Evolutionary conservation across 176 grass and related monocot species (phyloP), one percentile per base, ranked within the genome.

Genomic region (Aegilops umbellulata): DNA sequence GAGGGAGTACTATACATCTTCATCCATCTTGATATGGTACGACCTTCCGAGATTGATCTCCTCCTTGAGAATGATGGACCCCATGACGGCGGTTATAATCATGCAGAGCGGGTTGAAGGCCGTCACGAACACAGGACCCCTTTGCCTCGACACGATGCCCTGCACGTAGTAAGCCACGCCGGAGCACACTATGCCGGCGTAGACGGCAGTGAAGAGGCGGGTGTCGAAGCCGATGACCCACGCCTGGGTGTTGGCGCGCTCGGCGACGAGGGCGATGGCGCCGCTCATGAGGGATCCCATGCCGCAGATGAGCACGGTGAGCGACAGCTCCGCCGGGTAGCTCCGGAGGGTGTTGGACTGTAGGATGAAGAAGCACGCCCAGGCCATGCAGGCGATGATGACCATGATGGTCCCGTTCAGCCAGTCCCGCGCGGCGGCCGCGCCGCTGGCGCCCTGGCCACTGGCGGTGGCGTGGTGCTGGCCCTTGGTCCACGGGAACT

Each of bases 41-140:
- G 19, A 98, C 97, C 89, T 99, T 87, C 97, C 97, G 17, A 91
- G 85, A 36, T 73, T 90, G 86, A 99, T 96, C 49, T 96, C 78
- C 80, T 99, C 97, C 38, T 86, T 88, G 30, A 99, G 87, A 36
- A 99, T 89, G 67, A 96, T 77, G 76, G 97, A 94, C 41, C 94
- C 97, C 87, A 96, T 81, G 30, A 94, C 20, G 32, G 97, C 67
- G 26, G 97, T 99, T 64, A 94, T 63, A 81, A 99, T 99, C 97
- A 99, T 99, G 94, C 97, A 99, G 20, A 99, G 92, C 4, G 97
- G 97, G 79, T 90, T 99, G 88, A 99, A 99, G 38, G 97, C 97
- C 10, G 97, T 94, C 10, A 96, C 94, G 85, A 96, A 99, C 16
- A 99, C 97, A 14, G 97, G 94, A 1, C 97, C 97, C 47, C 97